A percentile compares a stretch with the other conserved stretches of the same genome.
Conservation (phyloP, 371 early-diverging fungal genomes). For the Haplosporangium sp. region DNA sequence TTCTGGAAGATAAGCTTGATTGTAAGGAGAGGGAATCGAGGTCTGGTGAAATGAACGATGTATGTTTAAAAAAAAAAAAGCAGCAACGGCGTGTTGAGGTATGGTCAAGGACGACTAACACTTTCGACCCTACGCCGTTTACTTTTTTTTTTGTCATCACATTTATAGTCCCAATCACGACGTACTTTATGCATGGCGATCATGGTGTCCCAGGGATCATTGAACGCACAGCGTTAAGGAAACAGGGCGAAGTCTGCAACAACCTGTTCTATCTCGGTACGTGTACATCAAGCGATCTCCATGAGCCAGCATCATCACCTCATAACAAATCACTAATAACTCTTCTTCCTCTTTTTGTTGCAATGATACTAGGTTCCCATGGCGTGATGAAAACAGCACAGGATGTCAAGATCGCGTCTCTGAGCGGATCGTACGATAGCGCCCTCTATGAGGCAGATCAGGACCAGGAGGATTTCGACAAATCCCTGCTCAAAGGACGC, state of each 20-base stretch:
- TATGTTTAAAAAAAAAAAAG: not conserved
- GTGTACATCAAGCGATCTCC: not conserved
- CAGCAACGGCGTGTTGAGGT: too few relatives aligned
- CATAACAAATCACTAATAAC: not conserved
- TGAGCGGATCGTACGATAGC: slow-evolving; percentile 67
- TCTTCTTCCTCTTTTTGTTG: not conserved
- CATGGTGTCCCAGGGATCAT: slow-evolving; percentile 68
- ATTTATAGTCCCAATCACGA: slow-evolving; percentile 74
- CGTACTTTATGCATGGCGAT: slow-evolving; percentile 81
- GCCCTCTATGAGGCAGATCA: slow-evolving; percentile 42
- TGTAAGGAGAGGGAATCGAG: slow-evolving; percentile 53
- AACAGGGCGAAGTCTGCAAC: slow-evolving; percentile 80
- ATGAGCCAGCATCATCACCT: not conserved
- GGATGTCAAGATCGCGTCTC: slow-evolving; percentile 78
- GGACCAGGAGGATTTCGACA: slow-evolving; percentile 19
- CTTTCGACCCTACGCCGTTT: not conserved
- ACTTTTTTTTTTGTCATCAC: not conserved
- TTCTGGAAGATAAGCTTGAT: slow-evolving; percentile 67
- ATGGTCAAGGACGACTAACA: not conserved
- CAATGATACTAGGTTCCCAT: slow-evolving; percentile 42
- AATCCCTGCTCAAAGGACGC: slow-evolving; percentile 23
- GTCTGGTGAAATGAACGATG: not conserved
- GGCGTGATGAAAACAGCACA: slow-evolving; percentile 80
- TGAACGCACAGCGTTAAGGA: slow-evolving; percentile 62
- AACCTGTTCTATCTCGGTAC: slow-evolving; percentile 81